Evolutionary conservation across 257 asterid genomes (phyloP).

Genomic region (Nicotiana sylvestris): DNA sequence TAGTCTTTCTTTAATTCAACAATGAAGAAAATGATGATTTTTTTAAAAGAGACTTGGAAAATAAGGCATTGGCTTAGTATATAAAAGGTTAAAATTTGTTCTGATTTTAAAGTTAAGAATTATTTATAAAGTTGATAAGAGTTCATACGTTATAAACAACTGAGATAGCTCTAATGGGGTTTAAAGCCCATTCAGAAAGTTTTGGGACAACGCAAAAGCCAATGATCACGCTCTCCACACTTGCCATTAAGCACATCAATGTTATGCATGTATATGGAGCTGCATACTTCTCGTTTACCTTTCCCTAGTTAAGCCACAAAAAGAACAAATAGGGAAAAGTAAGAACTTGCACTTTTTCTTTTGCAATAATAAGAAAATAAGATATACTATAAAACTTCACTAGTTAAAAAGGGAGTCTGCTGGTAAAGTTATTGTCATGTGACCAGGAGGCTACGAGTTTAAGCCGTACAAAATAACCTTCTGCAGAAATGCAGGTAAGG

Average conservation of each 20-base stretch:
- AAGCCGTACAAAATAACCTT: too few relatives aligned
- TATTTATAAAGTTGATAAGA: neutral
- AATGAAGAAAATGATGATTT: neutral
- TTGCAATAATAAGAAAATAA: neutral
- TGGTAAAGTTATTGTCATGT: too few relatives aligned
- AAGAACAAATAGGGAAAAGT: neutral
- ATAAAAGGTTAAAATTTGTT: too few relatives aligned
- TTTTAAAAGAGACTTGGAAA: neutral
- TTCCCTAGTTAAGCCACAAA: conserved; percentile 31
- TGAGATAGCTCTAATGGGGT: conserved; percentile 55
- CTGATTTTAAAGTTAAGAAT: too few relatives aligned
- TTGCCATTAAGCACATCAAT: conserved; percentile 70
- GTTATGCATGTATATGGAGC: conserved; percentile 84
- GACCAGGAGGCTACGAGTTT: too few relatives aligned
- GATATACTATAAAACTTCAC: neutral
- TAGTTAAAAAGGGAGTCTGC: too few relatives aligned
- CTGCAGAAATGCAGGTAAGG: too few relatives aligned
- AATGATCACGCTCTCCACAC: conserved; percentile 53
- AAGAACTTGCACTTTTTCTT: neutral
- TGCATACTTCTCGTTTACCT: conserved; percentile 41
- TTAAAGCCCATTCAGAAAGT: conserved; percentile 61
- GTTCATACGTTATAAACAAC: conserved; percentile 45
- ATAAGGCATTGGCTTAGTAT: too few relatives aligned
- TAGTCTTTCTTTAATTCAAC: neutral
- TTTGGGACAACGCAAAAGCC: conserved; percentile 47